Evolutionary conservation across 306 rosid species (phyloP).

Genomic region (Glycine soja): DNA sequence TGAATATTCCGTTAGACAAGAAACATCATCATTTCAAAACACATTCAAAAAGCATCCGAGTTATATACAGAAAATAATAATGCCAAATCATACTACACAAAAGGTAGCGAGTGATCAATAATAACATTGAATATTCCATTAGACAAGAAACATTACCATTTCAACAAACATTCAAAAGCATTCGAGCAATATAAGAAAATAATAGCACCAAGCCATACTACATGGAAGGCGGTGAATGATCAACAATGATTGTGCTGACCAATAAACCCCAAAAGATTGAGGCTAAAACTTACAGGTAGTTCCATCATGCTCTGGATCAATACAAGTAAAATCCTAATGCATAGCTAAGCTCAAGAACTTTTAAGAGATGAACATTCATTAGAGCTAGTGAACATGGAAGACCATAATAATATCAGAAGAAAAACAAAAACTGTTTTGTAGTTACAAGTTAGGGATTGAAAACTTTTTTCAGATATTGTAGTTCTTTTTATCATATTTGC

Average conservation of each 20-base stretch:
- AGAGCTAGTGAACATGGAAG: constrained; percentile 22
- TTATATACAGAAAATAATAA: too few species aligned
- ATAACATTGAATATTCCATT: too few species aligned
- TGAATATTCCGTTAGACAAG: background rate
- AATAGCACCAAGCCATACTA: background rate
- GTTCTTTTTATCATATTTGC: too few species aligned
- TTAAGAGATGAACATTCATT: background rate
- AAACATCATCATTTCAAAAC: constrained; percentile 15
- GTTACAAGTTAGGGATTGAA: too few species aligned
- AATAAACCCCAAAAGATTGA: constrained; percentile 1
- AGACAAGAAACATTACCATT: too few species aligned
- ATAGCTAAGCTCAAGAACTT: background rate
- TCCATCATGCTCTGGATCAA: background rate
- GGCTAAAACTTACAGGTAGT: background rate
- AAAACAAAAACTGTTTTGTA: background rate
- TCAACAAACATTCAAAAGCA: too few species aligned
- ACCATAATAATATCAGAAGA: background rate
- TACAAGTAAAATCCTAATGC: constrained; percentile 8
- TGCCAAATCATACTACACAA: too few species aligned
- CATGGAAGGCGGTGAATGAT: background rate
- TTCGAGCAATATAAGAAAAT: background rate
- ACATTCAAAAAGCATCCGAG: constrained; percentile 3
- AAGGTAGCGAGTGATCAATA: too few species aligned
- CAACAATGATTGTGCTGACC: background rate
- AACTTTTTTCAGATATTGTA: too few species aligned